Conservation (phyloP, 2,329 filamentous ascomycete genomes). For the Aspergillus sp. region DNA sequence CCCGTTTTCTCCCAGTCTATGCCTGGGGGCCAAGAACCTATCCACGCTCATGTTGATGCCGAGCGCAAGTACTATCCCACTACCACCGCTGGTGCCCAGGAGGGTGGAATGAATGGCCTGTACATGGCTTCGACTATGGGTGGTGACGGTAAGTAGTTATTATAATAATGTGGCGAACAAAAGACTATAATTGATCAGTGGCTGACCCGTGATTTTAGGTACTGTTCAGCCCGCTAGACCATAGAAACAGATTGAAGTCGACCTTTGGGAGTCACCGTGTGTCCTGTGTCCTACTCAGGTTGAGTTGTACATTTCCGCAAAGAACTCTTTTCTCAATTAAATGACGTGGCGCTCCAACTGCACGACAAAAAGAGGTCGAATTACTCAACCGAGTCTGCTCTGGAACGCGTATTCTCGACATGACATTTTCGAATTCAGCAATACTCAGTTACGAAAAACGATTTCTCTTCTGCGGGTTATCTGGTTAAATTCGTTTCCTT, state of each 20-base stretch:
- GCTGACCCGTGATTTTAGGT: slow-evolving; percentile 39
- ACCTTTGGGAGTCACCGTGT: not conserved
- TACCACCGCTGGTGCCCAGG: slow-evolving; percentile 42
- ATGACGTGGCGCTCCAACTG: not conserved
- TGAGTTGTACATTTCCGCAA: not conserved
- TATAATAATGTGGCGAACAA: not conserved
- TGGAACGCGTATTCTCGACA: slow-evolving; percentile 1
- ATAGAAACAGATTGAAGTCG: slow-evolving; percentile 36
- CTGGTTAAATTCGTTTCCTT: slow-evolving; percentile 15
- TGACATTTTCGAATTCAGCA: slow-evolving; percentile 7
- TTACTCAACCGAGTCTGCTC: slow-evolving; percentile 3
- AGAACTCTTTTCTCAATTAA: not conserved
- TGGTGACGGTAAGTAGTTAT: slow-evolving; percentile 44
- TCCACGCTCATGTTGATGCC: slow-evolving; percentile 64
- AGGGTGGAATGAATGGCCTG: slow-evolving; percentile 48
- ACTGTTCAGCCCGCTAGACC: slow-evolving; percentile 57
- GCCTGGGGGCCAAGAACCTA: slow-evolving; percentile 68
- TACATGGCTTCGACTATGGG: slow-evolving; percentile 50
- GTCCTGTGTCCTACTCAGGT: not conserved
- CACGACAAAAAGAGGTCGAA: not conserved
- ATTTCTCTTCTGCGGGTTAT: slow-evolving; percentile 15
- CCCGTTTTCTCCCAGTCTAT: slow-evolving; percentile 64
- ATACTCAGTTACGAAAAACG: slow-evolving; percentile 18
- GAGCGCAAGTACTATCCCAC: slow-evolving; percentile 55
- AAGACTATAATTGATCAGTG: not conserved